Percentiles rank a stretch among this genome's conserved stretches.
Conservation (phyloP, 768 basidiomycete genomes). For the Tylopilus felleus region DNA sequence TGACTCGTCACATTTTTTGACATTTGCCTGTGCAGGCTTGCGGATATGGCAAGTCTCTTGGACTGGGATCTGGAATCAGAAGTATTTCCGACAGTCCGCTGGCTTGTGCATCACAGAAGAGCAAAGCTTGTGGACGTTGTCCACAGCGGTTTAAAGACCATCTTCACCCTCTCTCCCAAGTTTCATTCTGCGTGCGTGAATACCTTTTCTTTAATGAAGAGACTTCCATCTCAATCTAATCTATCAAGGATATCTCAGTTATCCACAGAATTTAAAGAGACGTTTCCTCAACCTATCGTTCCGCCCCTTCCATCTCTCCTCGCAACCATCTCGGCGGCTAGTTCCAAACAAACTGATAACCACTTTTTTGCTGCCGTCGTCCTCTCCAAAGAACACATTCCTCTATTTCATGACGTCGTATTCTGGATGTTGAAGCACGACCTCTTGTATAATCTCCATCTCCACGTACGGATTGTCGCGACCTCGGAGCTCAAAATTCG, state of each 20-base stretch:
- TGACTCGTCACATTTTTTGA: background rate
- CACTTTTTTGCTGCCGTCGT: slow-evolving; percentile 84
- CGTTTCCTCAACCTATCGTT: slow-evolving; percentile 59
- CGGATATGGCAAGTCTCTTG: slow-evolving; percentile 74
- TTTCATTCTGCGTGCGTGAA: slow-evolving; percentile 57
- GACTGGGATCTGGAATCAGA: slow-evolving; percentile 84
- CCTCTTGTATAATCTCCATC: slow-evolving; percentile 79
- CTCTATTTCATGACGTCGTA: slow-evolving; percentile 76
- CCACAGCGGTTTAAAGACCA: slow-evolving; percentile 72
- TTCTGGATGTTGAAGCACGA: slow-evolving; percentile 90
- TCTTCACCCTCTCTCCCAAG: slow-evolving; percentile 71
- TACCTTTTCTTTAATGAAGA: background rate
- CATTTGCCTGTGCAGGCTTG: slow-evolving; percentile 44
- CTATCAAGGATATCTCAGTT: slow-evolving; percentile 37
- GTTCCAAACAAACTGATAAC: slow-evolving; percentile 58
- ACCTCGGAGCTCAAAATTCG: slow-evolving; percentile 69
- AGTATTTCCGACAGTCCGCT: slow-evolving; percentile 86
- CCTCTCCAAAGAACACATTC: slow-evolving; percentile 59
- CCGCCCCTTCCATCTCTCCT: slow-evolving; percentile 73
- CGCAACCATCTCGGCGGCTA: slow-evolving; percentile 66
- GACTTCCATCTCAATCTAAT: background rate
- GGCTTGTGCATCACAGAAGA: slow-evolving; percentile 86
- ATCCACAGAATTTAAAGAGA: slow-evolving; percentile 54
- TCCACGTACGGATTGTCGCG: slow-evolving; percentile 81
- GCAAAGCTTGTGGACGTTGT: slow-evolving; percentile 89